Evolutionary conservation across 129 eudicot genomes (phyloP), one percentile per base, ranked within the genome.

Genomic region (Dittrichia graveolens): DNA sequence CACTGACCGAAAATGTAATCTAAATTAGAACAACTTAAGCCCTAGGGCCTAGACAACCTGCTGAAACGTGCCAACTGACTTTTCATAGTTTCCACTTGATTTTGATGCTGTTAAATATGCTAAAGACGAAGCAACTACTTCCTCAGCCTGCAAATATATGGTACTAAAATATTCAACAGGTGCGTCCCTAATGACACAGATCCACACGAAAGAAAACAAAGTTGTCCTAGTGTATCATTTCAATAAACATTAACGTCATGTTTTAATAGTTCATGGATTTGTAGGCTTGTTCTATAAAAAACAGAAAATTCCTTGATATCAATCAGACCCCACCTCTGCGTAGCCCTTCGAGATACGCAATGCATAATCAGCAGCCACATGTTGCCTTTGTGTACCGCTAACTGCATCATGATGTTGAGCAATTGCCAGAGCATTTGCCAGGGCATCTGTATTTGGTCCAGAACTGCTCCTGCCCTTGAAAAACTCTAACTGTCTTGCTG

Each of bases 391-490:
- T 48, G 98, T 92, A 59, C 98, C 96, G 75, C 95, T 89, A 77
- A 92, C 96, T 19, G 90, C 98, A 85, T 92, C 96, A 78, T 92
- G 97, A 85, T 92, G 97, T 61, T 92, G 96, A 75, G 94, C 96
- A 58, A 92, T 81, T 58, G 96, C 95, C 71, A 92, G 81, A 58
- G 95, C 98, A 92, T 89, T 87, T 66, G 87, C 98, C 57, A 92
- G 56, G 75, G 80, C 69, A 79, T 92, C 96, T 45, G 96, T 86
- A 61, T 75, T 81, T 71, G 92, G 86, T 41, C 91, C 86, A 39
- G 83, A 81, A 50, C 74, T 67, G 62, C 70, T 65, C 85, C 94
- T 83, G 11, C 98, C 96, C 67, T 69, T 75, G 38, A 77, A 82
- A 65, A 81, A 87, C 76, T 92, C 98, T 83, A 92, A 80, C 72